A percentile compares a stretch with the other conserved stretches of the same genome.
Conservation (phyloP, 78 protist genomes). For the Chrysochromulina parva region DNA sequence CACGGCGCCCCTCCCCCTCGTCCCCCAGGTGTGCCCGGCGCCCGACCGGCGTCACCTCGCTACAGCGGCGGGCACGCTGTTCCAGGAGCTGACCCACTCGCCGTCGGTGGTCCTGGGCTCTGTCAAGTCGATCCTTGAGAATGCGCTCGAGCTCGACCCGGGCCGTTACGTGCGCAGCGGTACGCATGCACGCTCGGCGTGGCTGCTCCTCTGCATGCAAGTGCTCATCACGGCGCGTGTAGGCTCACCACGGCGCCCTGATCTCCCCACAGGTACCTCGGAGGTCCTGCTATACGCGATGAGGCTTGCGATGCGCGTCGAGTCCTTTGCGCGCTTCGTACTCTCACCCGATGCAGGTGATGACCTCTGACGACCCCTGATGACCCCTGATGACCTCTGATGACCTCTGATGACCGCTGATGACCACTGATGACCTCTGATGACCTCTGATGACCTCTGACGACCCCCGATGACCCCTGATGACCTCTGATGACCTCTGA, state of each 20-base stretch:
- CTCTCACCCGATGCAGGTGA: background rate
- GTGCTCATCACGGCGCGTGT: no score
- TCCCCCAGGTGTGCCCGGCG: constrained; percentile 11
- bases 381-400: no score
- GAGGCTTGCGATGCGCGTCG: constrained; percentile 22
- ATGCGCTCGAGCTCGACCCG: constrained; percentile 41
- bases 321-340: background rate
- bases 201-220: no score
- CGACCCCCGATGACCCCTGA: no score
- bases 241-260: no score
- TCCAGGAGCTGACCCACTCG: constrained; percentile 37
- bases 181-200: no score
- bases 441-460: no score
- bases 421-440: no score
- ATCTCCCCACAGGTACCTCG: background rate
- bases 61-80: constrained; percentile 39
- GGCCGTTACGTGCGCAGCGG: constrained; percentile 6
- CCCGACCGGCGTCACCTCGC: constrained; percentile 32
- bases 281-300: constrained; percentile 2
- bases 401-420: no score
- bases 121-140: background rate
- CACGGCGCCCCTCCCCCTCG: no score
- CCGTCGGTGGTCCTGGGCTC: background rate
- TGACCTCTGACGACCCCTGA: no score
- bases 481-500: no score